Evolutionary conservation across 2,329 filamentous ascomycete genomes (phyloP), one percentile per base, ranked within the genome.

Genomic region (Paraconiothyrium sp.): DNA sequence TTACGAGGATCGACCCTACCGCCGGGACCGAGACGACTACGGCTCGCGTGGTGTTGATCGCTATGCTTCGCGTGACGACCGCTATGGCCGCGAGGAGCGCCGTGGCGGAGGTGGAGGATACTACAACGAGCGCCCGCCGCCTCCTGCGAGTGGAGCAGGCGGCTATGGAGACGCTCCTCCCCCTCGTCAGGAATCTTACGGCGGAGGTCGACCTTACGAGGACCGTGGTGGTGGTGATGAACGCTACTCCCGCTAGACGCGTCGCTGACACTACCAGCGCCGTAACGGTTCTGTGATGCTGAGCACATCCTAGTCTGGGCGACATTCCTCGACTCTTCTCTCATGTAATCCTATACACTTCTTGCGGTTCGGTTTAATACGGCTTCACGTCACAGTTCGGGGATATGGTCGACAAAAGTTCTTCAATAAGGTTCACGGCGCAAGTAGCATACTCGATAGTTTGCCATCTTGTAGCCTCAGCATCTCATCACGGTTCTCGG

Each of bases 51-150:
- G 76, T 54, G 79, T 80, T 46, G 73, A 89, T 67, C 86, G 89
- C 65, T 74, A 74, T 47, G 54, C 54, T 43, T 56, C 52, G 43
- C 86, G 88, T 61, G 86, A 86, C 65, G 79, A 83, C 54, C 72
- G 79, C 48, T 72, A 80, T 60, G 80, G 54, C 61, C 78, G 83
- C 61, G 80, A 69, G n/a, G 67, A 67, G 37, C 63, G 71, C 46
- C 86, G 89, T 73, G 87, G 88, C 66, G 84, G 85, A 58, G 81
- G 88, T 66, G 86, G 88, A 64, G 79, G 83, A 62, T 80, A 82
- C 63, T 86, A 85, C 75, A 85, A 86, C 67, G 83, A 85, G 67
- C 83, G 84, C 70, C 84, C 86, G 63, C 74, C 75, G 27, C 69
- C 75, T 48, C 68, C 74, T 41, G 66, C 63, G 49, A 67, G 73